These are phyloP conservation scores for Dictyostelium brefeldianum DNA, from an alignment of 78 protist species.

Conservation along the genomic window DNA sequence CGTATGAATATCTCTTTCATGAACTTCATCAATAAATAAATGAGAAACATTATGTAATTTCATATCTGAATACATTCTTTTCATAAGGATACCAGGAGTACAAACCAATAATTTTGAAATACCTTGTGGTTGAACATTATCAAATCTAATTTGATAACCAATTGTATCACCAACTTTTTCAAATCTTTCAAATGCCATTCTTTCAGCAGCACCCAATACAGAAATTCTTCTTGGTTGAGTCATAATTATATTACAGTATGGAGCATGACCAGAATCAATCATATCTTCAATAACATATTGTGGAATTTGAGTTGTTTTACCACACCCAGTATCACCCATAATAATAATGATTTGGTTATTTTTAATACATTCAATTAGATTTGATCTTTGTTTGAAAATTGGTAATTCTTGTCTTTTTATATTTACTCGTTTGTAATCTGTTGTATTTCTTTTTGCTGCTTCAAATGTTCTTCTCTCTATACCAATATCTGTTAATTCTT, in stretches of 20 bases:
- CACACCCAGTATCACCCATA: slow-evolving; percentile 87
- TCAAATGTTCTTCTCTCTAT: not conserved
- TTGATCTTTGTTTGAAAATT: not conserved
- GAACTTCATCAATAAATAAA: slow-evolving; percentile 99
- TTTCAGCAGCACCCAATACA: slow-evolving; percentile 94
- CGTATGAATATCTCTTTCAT: slow-evolving; percentile 98
- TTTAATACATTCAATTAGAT: slow-evolving; percentile 16
- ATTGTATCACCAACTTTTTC: slow-evolving; percentile 89
- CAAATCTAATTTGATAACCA: slow-evolving; percentile 97
- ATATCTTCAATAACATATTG: slow-evolving; percentile 96
- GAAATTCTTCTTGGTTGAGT: slow-evolving; percentile 99
- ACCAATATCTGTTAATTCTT: slow-evolving; percentile 31
- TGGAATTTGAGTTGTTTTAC: slow-evolving; percentile 96
- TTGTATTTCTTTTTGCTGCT: not conserved
- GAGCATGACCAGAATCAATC: slow-evolving; percentile 48
- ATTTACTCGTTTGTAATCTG: not conserved
- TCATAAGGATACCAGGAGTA: slow-evolving; percentile 98
- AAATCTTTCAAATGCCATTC: slow-evolving; percentile 96
- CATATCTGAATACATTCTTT: slow-evolving; percentile 94
- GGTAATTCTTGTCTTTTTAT: slow-evolving; percentile 4
- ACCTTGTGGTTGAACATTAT: slow-evolving; percentile 87
- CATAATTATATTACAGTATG: slow-evolving; percentile 85
- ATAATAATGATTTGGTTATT: slow-evolving; percentile 42
- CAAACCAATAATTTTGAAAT: slow-evolving; percentile 90
- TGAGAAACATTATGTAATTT: slow-evolving; percentile 87